Evolutionary conservation across 306 rosid genomes (phyloP), one percentile per base, ranked within the genome.

Genomic region (Fragaria iinumae): DNA sequence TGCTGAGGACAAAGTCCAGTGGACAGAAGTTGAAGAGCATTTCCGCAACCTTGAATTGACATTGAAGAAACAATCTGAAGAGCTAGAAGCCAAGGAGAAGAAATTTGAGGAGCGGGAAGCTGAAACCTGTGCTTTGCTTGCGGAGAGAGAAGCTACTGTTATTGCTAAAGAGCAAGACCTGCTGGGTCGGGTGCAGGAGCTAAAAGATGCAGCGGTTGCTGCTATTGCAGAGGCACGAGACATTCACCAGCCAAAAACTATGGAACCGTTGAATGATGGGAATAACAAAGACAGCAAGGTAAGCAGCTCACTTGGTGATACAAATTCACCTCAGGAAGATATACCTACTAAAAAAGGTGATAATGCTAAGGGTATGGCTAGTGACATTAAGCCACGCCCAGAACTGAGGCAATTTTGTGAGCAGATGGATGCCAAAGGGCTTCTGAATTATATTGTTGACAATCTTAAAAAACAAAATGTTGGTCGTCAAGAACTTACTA

Each of bases 361-460:
- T 77, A 89, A 85, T 69, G 74, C 80, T 63, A 88, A 89, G 79
- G 87, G 80, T 53, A 72, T 86, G 90, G 88, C 87, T 87, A 59
- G 68, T 86, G 89, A 81, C 32, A 76, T 84, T 77, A 85, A 82
- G 93, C 87, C 93, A 79, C 88, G 79, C 78, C 90, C 87, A 79
- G 91, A 88, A 76, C 87, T 89, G 76, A 80, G 68, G 73, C 76
- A 80, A 64, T 89, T 85, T 84, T 85, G 89, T 57, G 82, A 87
- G 90, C 88, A 83, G 82, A 89, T 87, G 95, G 94, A 91, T 88
- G 90, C 79, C n/a, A 81, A 84, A 68, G 89, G 93, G 71, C 89
- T 91, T 81, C 88, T 91, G 88, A 87, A 77, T 76, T 89, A 83
- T 86, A 80, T 77, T 55, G 74, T 73, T 88, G 91, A 86, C 74